A percentile compares a stretch with the other conserved stretches of the same genome.
Evolutionary conservation across 257 asterid genomes (phyloP).

Genomic region (Nicotiana tomentosiformis): DNA sequence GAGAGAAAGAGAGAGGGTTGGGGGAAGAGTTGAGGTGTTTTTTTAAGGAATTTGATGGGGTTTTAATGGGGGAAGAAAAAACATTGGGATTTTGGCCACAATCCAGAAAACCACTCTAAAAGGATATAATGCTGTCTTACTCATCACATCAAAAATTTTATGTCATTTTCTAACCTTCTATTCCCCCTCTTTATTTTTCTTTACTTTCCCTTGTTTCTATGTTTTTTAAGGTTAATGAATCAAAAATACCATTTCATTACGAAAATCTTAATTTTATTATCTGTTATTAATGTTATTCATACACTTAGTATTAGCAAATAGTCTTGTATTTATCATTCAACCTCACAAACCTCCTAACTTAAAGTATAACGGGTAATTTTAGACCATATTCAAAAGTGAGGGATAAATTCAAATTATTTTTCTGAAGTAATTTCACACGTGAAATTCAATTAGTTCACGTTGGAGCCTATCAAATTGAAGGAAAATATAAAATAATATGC

Average conservation of each 20-base stretch:
- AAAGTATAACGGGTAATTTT: no score
- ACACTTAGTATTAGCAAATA: no score
- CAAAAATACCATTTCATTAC: no score
- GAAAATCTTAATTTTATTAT: no score
- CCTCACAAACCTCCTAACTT: no score
- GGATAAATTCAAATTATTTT: no score
- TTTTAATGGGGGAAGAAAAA: constrained; percentile 23
- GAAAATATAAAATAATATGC: no score
- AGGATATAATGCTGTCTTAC: constrained; percentile 39
- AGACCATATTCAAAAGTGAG: no score
- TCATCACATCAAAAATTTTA: constrained; percentile 20
- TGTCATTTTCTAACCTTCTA: background rate
- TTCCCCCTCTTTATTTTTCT: background rate
- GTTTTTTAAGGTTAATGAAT: background rate
- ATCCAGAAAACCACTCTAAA: constrained; percentile 9
- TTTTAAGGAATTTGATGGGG: constrained; percentile 3
- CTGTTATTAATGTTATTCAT: no score
- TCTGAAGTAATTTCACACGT: no score
- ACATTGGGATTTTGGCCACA: constrained; percentile 26
- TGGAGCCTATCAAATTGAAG: no score
- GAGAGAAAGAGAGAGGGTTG: constrained; percentile 3
- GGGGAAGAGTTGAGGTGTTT: constrained; percentile 1
- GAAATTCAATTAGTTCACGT: no score
- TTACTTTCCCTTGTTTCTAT: background rate
- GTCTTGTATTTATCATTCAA: background rate